Base-by-base conservation (phyloP, 2,329 filamentous ascomycete species). In the Penicillium sp. region DNA sequence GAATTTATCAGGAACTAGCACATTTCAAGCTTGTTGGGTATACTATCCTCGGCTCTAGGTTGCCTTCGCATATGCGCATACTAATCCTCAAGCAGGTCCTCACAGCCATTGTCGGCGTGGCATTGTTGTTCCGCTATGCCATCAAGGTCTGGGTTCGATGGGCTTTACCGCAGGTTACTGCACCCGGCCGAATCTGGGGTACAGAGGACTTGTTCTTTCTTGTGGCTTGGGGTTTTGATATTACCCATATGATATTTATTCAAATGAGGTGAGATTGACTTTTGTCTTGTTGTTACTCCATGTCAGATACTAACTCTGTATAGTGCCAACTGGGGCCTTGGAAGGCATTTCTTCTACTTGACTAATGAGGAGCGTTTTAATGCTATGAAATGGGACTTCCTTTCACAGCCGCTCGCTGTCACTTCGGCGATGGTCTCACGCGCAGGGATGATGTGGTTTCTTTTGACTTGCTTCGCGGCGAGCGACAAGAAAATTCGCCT, bases 401-500 rank as follows among this genome's bases (percentile, higher is more conserved):
- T 63, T 15, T 60, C 57, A 4, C 65, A 72, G 65, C 64, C 65
- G 3, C 40, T 67, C 25, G 65, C 71, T 8, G 69, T 75, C 5
- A 35, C 68, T 12, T 70, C 73, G 2, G 67, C 71, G 2, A 74
- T 74, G 72, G 56, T 73, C 33, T 74, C 71, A 6, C 64, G 73
- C 3, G 67, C 73, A 7, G 72, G 72, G 21, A 74, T 75, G 68
- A 74, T 73, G 64, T 71, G 71, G 66, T 75, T 74, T 38, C 62
- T 75, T 6, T 64, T 71, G 55, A 72, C 64, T 2, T 75, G 73
- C 48, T 75, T 75, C 41, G 65, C 67, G 9, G 65, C 67, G 10
- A 72, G 66, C 31, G 67, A 73, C 40, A 65, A 60, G 27, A 67
- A 67, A 19, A 57, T 74, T n/a, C 68, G 69, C 1, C 40, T 67